phyloP scores from a whole-genome alignment of 2,329 filamentous ascomycete genomes.

The Ilyonectria destructans region DNA sequence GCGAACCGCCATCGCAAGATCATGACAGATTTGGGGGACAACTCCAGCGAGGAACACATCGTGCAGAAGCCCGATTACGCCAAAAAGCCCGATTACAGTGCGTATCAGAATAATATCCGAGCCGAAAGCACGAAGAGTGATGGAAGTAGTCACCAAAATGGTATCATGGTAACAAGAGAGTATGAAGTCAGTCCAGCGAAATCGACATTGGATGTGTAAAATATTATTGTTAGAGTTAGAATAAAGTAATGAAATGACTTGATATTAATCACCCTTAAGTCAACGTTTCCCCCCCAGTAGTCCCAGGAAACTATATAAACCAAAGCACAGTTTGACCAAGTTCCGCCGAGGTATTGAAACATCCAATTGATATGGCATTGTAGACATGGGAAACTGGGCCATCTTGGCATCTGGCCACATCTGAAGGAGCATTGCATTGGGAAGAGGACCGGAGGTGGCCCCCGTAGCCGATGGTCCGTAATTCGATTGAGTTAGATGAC shows the following conservation, averaged over 20 bases:
- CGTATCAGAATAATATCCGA: slow-evolving; percentile 42
- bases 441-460: not conserved
- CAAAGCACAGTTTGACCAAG: no score
- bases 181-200: slow-evolving; percentile 46
- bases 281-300: not conserved
- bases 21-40: slow-evolving; percentile 49
- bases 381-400: slow-evolving; percentile 2
- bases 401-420: slow-evolving; percentile 21
- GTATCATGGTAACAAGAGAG: slow-evolving; percentile 47
- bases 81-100: slow-evolving; percentile 31
- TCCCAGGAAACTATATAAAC: not conserved
- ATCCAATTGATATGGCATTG: not conserved
- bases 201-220: slow-evolving; percentile 46
- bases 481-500: no score
- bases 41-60: slow-evolving; percentile 54
- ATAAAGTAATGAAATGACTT: not conserved
- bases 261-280: not conserved
- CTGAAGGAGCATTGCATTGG: not conserved
- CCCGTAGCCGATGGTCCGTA: not conserved
- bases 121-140: slow-evolving; percentile 44
- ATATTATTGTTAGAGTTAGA: not conserved
- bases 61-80: slow-evolving; percentile 40
- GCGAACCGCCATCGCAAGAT: slow-evolving; percentile 40
- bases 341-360: no score
- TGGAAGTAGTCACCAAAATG: slow-evolving; percentile 35